These are phyloP conservation scores for Letharia lupina DNA, from an alignment of 495 filamentous ascomycete species.

Conservation along the genomic window DNA sequence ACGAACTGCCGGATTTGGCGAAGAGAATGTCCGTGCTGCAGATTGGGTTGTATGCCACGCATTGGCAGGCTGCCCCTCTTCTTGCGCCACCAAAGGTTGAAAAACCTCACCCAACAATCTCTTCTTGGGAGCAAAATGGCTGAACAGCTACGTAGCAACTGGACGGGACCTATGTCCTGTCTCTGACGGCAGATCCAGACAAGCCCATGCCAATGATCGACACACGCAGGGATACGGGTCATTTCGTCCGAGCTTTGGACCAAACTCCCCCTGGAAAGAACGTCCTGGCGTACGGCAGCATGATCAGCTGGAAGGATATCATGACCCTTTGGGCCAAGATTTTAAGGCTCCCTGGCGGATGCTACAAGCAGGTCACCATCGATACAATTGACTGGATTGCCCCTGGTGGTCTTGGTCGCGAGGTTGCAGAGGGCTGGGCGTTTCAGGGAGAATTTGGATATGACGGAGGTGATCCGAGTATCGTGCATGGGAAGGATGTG, in stretches of 20 bases:
- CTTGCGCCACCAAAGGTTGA: not conserved
- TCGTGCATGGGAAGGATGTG: not conserved
- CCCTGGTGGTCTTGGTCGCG: not conserved
- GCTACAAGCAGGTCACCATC: not conserved
- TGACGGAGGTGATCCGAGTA: not conserved
- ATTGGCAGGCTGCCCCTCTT: not conserved
- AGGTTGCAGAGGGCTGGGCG: not conserved
- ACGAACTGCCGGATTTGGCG: not conserved
- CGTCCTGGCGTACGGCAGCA: not conserved
- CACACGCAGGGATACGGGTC: not conserved
- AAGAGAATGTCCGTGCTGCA: not conserved
- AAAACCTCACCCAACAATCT: not conserved
- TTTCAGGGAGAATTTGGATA: not conserved
- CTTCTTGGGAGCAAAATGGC: not conserved
- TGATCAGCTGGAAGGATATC: not conserved
- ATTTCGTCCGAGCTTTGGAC: not conserved
- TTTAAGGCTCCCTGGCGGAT: not conserved
- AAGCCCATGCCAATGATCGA: not conserved
- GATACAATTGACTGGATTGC: not conserved
- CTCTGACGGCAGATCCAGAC: not conserved
- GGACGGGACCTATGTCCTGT: not conserved
- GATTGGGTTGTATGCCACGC: not conserved
- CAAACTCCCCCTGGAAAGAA: not conserved
- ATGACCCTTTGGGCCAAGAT: not conserved
- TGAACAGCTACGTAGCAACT: not conserved